Evolutionary conservation across 306 rosid genomes (phyloP).

Genomic region (Lotus japonicus): DNA sequence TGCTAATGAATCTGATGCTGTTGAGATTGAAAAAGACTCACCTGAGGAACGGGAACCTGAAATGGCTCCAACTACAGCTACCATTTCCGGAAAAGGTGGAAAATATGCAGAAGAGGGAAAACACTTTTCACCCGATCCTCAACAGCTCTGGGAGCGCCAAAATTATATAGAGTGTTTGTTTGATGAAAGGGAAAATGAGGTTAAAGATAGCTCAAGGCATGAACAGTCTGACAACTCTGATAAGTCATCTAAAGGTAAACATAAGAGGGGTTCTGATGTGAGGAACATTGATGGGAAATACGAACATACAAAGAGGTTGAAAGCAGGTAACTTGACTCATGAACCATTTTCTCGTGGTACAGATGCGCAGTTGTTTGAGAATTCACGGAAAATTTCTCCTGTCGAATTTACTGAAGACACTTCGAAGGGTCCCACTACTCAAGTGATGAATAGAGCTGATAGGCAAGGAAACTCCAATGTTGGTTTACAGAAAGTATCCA

Average conservation of each 20-base stretch:
- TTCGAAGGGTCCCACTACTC: conserved; percentile 37
- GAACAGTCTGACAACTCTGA: conserved; percentile 72
- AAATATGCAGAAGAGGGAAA: conserved; percentile 36
- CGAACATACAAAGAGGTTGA: conserved; percentile 53
- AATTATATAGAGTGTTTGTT: conserved; percentile 61
- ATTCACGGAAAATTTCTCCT: conserved; percentile 49
- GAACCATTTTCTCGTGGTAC: conserved; percentile 41
- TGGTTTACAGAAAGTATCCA: conserved; percentile 53
- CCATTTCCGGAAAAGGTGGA: conserved; percentile 28
- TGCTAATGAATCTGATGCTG: conserved; percentile 53
- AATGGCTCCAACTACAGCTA: conserved; percentile 26
- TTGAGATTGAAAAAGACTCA: conserved; percentile 66
- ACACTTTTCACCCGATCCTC: conserved; percentile 41
- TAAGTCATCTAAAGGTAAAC: conserved; percentile 53
- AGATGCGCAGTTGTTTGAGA: conserved; percentile 41
- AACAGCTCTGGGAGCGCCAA: conserved; percentile 53
- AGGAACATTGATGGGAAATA: conserved; percentile 46
- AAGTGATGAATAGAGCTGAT: conserved; percentile 44
- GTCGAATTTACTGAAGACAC: conserved; percentile 45
- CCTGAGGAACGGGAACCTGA: conserved; percentile 53
- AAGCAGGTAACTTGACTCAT: conserved; percentile 34
- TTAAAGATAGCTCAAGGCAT: conserved; percentile 43
- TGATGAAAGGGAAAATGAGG: conserved; percentile 50
- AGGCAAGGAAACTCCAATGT: conserved; percentile 45
- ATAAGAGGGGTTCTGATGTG: conserved; percentile 52